A percentile compares a stretch with the other conserved stretches of the same genome.
These are phyloP conservation scores for Leccinum rimulosum DNA, from an alignment of 768 basidiomycete genomes.

Conservation along the genomic window DNA sequence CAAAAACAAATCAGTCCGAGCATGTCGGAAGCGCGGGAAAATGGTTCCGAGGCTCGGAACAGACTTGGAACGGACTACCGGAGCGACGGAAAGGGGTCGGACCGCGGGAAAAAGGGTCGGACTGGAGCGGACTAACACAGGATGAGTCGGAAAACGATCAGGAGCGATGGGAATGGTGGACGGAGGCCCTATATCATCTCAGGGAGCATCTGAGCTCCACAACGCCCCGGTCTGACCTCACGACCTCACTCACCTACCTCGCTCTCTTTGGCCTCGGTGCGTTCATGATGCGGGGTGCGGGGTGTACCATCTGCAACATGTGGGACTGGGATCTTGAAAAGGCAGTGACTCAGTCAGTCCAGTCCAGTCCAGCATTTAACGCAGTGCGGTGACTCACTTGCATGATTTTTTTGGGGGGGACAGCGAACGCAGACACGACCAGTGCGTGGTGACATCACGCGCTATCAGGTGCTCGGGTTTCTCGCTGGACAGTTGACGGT, in stretches of 20 bases:
- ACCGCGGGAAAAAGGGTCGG: too few relatives aligned
- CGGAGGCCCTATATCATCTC: too few relatives aligned
- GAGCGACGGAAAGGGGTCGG: too few relatives aligned
- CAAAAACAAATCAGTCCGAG: too few relatives aligned
- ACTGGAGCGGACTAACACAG: too few relatives aligned
- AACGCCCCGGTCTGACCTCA: constrained; percentile 47
- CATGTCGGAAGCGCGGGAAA: too few relatives aligned
- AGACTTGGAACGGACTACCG: too few relatives aligned
- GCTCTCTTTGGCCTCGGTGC: constrained; percentile 87
- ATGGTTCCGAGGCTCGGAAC: too few relatives aligned
- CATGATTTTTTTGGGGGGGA: background rate
- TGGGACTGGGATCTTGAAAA: constrained; percentile 94
- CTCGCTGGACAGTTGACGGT: constrained; percentile 77
- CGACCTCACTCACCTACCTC: constrained; percentile 71
- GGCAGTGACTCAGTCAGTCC: constrained; percentile 65
- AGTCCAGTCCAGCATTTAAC: background rate
- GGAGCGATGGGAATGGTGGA: too few relatives aligned
- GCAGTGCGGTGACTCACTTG: too few relatives aligned
- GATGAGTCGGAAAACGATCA: too few relatives aligned
- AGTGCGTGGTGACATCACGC: constrained; percentile 70
- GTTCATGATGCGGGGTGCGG: constrained; percentile 94
- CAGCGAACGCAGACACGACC: constrained; percentile 83
- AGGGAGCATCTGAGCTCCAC: too few relatives aligned
- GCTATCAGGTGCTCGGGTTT: constrained; percentile 73
- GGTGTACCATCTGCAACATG: constrained; percentile 98